Evolutionary conservation across 1,284 basidiomycete genomes (phyloP).

Genomic region (Exobasidium rhododendri): DNA sequence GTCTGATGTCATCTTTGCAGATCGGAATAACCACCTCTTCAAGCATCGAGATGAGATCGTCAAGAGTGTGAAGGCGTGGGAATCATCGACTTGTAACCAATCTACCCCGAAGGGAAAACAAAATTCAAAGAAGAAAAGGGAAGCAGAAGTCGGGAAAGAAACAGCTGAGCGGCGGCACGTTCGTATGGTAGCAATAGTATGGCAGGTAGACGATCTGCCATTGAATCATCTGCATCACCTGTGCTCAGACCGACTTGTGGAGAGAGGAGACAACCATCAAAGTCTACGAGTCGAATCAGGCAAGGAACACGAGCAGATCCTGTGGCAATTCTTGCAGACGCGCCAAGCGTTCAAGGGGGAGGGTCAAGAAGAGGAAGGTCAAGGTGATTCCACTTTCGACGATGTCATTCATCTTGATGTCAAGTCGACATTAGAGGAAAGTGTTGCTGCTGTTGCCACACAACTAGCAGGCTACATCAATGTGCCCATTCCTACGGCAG

Average conservation of each 20-base stretch:
- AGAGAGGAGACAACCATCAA: constrained; percentile 48
- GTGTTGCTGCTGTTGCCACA: constrained; percentile 19
- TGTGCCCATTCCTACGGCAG: constrained; percentile 16
- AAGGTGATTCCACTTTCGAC: constrained; percentile 63
- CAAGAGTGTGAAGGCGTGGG: constrained; percentile 20
- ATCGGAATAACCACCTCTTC: constrained; percentile 52
- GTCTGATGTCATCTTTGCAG: constrained; percentile 41
- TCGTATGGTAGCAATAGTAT: constrained; percentile 39
- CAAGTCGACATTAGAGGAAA: constrained; percentile 55
- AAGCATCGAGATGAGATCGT: constrained; percentile 50
- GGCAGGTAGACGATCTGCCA: constrained; percentile 33
- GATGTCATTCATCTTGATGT: constrained; percentile 67
- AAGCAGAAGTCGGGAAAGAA: not conserved
- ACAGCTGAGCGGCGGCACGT: constrained; percentile 24
- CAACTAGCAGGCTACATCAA: constrained; percentile 11
- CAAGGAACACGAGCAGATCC: constrained; percentile 69
- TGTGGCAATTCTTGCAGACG: constrained; percentile 69
- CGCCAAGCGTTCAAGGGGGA: constrained; percentile 64
- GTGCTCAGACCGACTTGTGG: constrained; percentile 33
- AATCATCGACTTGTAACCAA: not conserved
- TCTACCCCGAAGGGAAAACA: not conserved
- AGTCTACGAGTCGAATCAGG: constrained; percentile 30
- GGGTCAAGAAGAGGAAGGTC: constrained; percentile 25
- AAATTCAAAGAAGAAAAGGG: not conserved
- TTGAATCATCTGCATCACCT: constrained; percentile 37